phyloP scores from a whole-genome alignment of 495 filamentous ascomycete genomes.

The Neurospora sublineolata region DNA sequence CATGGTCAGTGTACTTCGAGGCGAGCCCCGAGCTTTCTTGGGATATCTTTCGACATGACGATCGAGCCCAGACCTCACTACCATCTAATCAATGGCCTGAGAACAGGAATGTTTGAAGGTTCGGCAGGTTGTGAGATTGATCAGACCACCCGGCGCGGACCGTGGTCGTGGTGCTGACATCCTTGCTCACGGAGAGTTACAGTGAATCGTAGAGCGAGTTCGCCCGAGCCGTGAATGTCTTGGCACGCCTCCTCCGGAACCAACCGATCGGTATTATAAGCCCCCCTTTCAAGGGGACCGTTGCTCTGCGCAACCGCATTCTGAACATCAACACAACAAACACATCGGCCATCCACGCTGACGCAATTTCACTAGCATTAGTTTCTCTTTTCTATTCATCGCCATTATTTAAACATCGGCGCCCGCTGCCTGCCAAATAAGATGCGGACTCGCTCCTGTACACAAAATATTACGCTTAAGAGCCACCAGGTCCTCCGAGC shows the following conservation, averaged over 20 bases:
- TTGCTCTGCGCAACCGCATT: neutral
- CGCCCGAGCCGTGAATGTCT: neutral
- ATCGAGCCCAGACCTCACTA: neutral
- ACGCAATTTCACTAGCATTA: neutral
- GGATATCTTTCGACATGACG: neutral
- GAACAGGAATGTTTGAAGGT: neutral
- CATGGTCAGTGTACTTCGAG: neutral
- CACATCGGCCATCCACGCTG: neutral
- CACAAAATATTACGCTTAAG: constrained; percentile 22
- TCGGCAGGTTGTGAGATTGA: neutral
- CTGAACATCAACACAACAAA: neutral
- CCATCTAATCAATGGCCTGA: neutral
- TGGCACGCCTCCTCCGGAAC: neutral
- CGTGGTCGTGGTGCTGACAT: neutral
- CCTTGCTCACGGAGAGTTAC: neutral
- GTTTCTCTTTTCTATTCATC: constrained; percentile 1
- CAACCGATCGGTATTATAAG: neutral
- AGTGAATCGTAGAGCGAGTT: neutral
- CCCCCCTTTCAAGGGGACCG: neutral
- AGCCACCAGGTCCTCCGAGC: constrained; percentile 77
- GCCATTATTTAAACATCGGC: constrained; percentile 4
- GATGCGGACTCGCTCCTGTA: constrained; percentile 4
- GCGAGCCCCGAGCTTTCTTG: neutral
- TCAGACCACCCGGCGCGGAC: neutral
- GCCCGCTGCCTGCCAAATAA: constrained; percentile 8